phyloP scores from a whole-genome alignment of 1,284 basidiomycete species.

The Ustilago trichophora region DNA sequence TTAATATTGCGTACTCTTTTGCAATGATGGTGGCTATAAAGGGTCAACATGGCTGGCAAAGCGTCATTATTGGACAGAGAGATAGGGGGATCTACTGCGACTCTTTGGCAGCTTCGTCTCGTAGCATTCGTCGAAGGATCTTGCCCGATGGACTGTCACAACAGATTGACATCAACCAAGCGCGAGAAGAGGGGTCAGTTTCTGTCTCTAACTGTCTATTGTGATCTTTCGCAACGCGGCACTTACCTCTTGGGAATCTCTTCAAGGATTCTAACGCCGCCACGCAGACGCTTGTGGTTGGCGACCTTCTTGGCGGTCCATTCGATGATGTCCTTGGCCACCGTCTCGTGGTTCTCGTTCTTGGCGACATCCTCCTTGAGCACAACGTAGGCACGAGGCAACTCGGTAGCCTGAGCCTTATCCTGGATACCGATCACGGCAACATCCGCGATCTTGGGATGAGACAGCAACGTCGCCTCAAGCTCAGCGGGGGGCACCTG shows the following conservation, averaged over 20 bases:
- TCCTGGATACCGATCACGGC: slow-evolving; percentile 41
- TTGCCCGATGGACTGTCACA: slow-evolving; percentile 63
- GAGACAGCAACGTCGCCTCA: slow-evolving; percentile 41
- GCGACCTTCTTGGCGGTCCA: slow-evolving; percentile 65
- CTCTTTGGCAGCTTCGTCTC: slow-evolving; percentile 50
- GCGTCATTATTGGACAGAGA: too few species aligned
- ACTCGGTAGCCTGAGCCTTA: slow-evolving; percentile 43
- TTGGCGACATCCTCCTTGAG: slow-evolving; percentile 39
- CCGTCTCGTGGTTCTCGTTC: slow-evolving; percentile 33
- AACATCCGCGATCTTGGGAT: slow-evolving; percentile 52
- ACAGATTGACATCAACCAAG: too few species aligned
- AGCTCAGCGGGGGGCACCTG: slow-evolving; percentile 59
- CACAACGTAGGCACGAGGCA: slow-evolving; percentile 66
- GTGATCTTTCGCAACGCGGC: neutral
- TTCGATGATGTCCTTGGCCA: slow-evolving; percentile 58
- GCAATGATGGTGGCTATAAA: too few species aligned
- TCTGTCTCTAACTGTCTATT: too few species aligned
- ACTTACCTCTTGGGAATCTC: slow-evolving; percentile 58
- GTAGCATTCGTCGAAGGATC: slow-evolving; percentile 59
- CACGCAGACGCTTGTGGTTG: slow-evolving; percentile 66
- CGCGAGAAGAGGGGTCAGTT: slow-evolving; percentile 4
- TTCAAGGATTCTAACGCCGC: slow-evolving; percentile 58
- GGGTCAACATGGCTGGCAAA: too few species aligned
- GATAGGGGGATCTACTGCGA: slow-evolving; percentile 19
- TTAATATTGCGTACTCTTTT: too few species aligned